A percentile compares a stretch with the other conserved stretches of the same genome.
phyloP scores from a whole-genome alignment of 2,329 filamentous ascomycete species.

The Nemania sp. region DNA sequence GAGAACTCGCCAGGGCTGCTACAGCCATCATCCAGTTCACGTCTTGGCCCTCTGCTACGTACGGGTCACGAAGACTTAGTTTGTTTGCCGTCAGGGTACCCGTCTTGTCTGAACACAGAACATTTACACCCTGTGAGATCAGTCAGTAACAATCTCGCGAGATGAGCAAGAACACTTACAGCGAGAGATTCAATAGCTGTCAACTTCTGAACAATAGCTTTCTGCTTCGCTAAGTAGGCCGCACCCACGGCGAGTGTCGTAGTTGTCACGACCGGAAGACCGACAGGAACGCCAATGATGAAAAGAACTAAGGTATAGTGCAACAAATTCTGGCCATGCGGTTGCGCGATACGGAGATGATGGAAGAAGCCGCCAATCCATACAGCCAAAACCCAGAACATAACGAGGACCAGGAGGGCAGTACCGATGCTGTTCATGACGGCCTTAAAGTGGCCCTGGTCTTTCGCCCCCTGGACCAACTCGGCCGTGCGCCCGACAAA shows the following conservation, averaged over 20 bases:
- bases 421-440: conserved; percentile 84
- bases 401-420: conserved; percentile 72
- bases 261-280: conserved; percentile 78
- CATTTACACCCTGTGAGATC: conserved; percentile 62
- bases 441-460: conserved; percentile 79
- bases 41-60: conserved; percentile 74
- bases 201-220: conserved; percentile 79
- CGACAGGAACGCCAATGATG: conserved; percentile 78
- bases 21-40: conserved; percentile 87
- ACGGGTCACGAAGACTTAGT: conserved; percentile 75
- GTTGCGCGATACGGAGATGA: conserved; percentile 64
- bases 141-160: conserved; percentile 3
- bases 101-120: conserved; percentile 82
- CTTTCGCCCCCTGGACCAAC: conserved; percentile 74
- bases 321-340: conserved; percentile 63
- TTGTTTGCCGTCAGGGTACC: conserved; percentile 77
- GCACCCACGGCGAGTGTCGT: conserved; percentile 77
- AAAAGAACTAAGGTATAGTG: conserved; percentile 71
- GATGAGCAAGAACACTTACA: conserved; percentile 31
- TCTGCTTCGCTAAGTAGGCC: conserved; percentile 75
- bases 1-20: conserved; percentile 74
- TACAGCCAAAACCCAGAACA: conserved; percentile 73
- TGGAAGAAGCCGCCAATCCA: conserved; percentile 83
- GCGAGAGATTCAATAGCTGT: conserved; percentile 77
- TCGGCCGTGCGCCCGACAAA: conserved; percentile 78